Conservation (phyloP, 805 yeast species). For the Yarrowia sp. region DNA sequence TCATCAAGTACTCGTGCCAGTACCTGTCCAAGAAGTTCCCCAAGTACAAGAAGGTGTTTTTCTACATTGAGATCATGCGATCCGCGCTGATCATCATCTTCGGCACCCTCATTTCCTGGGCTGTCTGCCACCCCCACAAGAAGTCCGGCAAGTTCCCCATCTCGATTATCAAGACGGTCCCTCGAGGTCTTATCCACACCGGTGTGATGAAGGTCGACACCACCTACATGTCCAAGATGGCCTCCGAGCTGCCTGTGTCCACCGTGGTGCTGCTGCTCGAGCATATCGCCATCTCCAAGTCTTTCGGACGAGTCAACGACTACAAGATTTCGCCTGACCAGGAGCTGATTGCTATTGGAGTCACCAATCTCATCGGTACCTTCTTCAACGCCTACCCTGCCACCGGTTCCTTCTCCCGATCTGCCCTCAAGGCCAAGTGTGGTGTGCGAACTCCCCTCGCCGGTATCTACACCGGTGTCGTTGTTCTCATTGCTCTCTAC, state of each 20-base stretch:
- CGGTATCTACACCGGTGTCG: slow-evolving; percentile 87
- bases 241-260: slow-evolving; percentile 84
- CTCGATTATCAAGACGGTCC: slow-evolving; percentile 75
- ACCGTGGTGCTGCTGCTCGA: slow-evolving; percentile 82
- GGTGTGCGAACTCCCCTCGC: slow-evolving; percentile 95
- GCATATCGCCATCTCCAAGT: slow-evolving; percentile 91
- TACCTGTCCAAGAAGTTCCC: slow-evolving; percentile 70
- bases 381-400: slow-evolving; percentile 94
- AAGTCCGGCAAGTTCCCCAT: slow-evolving; percentile 56
- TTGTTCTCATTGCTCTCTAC: slow-evolving; percentile 86
- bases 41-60: slow-evolving; percentile 61
- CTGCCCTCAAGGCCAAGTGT: slow-evolving; percentile 93
- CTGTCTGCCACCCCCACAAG: slow-evolving; percentile 62
- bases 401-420: slow-evolving; percentile 93
- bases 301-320: slow-evolving; percentile 91
- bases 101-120: slow-evolving; percentile 84
- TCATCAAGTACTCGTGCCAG: slow-evolving; percentile 71
- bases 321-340: slow-evolving; percentile 92
- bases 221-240: slow-evolving; percentile 65
- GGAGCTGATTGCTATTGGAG: slow-evolving; percentile 92
- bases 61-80: slow-evolving; percentile 78
- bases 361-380: slow-evolving; percentile 86
- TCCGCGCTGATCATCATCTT: slow-evolving; percentile 82
- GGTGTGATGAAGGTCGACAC: slow-evolving; percentile 73
- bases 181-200: slow-evolving; percentile 78